Evolutionary conservation across 169 alveolate species (phyloP).

Genomic region (Plasmodium fragile): DNA sequence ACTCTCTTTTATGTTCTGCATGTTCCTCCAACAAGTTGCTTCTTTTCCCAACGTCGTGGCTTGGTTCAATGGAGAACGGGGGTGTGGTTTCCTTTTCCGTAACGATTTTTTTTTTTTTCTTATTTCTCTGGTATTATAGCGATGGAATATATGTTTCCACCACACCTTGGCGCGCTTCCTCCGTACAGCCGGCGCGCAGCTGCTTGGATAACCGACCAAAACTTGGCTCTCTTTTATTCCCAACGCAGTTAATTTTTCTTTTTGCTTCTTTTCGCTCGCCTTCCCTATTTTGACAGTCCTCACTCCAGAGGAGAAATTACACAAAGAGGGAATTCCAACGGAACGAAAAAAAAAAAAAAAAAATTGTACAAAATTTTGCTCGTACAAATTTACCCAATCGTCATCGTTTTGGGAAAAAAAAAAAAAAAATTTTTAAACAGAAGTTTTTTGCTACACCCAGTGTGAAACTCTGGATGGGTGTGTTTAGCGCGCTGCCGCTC

Average conservation of each 20-base stretch:
- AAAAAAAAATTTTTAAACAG: neutral
- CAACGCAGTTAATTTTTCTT: neutral
- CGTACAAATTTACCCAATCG: neutral
- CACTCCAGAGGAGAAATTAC: neutral
- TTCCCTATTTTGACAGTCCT: neutral
- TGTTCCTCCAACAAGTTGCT: neutral
- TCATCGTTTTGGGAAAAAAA: neutral
- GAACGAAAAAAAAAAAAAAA: neutral
- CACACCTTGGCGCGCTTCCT: neutral
- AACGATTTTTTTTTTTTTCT: neutral
- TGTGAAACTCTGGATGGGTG: neutral
- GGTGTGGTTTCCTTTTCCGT: neutral
- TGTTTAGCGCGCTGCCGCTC: conserved; percentile 5
- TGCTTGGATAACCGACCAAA: neutral
- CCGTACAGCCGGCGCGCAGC: neutral
- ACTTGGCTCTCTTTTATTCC: neutral
- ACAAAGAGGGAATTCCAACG: neutral
- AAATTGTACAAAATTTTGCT: neutral
- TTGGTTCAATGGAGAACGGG: neutral
- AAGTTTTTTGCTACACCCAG: neutral
- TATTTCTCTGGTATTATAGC: neutral
- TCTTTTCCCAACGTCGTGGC: neutral
- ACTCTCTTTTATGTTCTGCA: neutral
- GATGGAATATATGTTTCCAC: neutral
- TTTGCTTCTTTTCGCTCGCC: neutral